phyloP scores from a whole-genome alignment of 768 basidiomycete species.

The Lactifluus subvellereus region DNA sequence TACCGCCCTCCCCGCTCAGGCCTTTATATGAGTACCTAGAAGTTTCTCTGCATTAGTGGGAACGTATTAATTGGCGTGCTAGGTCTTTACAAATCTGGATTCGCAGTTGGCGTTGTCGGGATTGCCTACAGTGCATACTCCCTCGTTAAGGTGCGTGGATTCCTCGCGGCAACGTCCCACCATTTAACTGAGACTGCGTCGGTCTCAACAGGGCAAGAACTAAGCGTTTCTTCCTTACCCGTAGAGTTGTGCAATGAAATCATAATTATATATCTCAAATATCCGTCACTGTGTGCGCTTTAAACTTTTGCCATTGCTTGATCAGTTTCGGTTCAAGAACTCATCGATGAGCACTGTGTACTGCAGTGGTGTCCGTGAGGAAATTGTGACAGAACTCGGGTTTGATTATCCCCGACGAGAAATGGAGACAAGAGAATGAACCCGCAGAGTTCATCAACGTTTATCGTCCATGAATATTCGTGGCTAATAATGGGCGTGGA shows the following conservation, averaged over 20 bases:
- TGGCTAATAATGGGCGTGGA: not conserved
- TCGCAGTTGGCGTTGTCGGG: slow-evolving; percentile 48
- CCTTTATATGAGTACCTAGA: slow-evolving; percentile 55
- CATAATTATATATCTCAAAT: slow-evolving; percentile 4
- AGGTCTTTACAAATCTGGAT: slow-evolving; percentile 54
- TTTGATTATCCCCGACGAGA: no score
- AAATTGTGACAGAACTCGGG: no score
- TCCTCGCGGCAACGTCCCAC: not conserved
- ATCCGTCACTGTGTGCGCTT: not conserved
- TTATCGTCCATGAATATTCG: not conserved
- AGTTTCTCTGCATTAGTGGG: not conserved
- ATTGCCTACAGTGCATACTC: slow-evolving; percentile 46
- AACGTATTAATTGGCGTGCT: slow-evolving; percentile 7
- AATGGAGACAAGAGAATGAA: not conserved
- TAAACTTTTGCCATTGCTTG: not conserved
- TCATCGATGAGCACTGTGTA: no score
- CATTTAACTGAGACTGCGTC: not conserved
- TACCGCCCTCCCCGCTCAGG: slow-evolving; percentile 54
- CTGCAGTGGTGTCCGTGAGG: no score
- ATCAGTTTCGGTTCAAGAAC: not conserved
- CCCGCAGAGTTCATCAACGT: not conserved
- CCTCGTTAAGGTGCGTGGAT: slow-evolving; percentile 36
- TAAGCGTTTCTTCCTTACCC: not conserved
- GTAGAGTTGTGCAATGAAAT: slow-evolving; percentile 4
- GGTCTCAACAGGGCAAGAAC: slow-evolving; percentile 7